Evolutionary conservation across 1,139 yeast species (phyloP), one percentile per base, ranked within the genome.

Genomic region (Yamadazyma taylorii): DNA sequence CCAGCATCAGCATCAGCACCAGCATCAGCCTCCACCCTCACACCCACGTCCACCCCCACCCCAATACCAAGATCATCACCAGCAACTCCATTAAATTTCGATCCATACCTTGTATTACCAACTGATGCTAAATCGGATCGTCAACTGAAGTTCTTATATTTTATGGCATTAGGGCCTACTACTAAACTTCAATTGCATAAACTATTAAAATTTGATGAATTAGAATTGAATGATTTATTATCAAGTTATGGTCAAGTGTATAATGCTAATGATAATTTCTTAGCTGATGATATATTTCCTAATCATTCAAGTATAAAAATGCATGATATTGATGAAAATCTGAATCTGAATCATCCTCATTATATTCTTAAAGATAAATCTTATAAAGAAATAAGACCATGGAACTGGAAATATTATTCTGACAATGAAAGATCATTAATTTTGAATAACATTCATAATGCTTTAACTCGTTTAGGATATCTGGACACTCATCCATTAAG

Each of bases 401-500:
- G 70, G 69, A 52, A 46, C 19, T 69, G 74, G 73, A 42, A 40
- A 28, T 47, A 51, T 27, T 70, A 63, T 48, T 51, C 64, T 12
- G 52, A 47, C n/a, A 52, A 52, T 26, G 75, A 71, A 47, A 55
- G 72, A 30, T 43, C 43, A 4, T 46, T 62, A 34, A 56, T 71
- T 24, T 48, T 66, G 21, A 53, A 58, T 26, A 70, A 69, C 44
- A 56, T 62, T 34, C 58, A 67, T 45, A 57, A 61, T 39, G 73
- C 74, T 9, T 60, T 71, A 43, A 69, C 72, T 16, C 50, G 77
- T 34, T 51, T 68, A 32, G 77, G 76, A 22, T 71, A 56, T 41
- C 66, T 66, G 49, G 71, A 63, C 30, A 67, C 75, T 11, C 75
- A 71, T 48, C 76, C 77, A 5, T 54, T 70, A 37, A 52, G 77